These are phyloP conservation scores for Pelargonium fulgidum DNA, from an alignment of 441 rosid species.

Conservation along the genomic window DNA sequence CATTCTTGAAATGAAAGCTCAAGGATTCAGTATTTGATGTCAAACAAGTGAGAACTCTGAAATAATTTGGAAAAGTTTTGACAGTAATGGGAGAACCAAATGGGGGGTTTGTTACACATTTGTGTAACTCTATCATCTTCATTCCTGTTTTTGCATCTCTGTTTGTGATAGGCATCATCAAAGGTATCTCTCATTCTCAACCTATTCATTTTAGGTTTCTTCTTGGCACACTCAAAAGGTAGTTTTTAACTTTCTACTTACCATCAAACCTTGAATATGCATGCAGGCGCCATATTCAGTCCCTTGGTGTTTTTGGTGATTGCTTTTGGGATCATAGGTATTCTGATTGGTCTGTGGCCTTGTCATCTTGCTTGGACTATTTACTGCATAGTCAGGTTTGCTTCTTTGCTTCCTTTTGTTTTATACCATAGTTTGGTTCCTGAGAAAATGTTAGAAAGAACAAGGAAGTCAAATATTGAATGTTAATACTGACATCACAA, in stretches of 20 bases:
- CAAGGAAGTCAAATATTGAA: background rate
- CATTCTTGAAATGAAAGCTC: background rate
- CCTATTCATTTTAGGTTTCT: background rate
- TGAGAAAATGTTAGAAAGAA: background rate
- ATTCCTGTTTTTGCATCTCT: background rate
- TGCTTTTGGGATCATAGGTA: background rate
- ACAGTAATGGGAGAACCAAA: background rate
- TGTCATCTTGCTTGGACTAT: background rate
- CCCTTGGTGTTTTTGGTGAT: constrained; percentile 1
- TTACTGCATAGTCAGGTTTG: background rate
- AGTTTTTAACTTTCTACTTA: background rate
- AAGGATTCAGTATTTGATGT: background rate
- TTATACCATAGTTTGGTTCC: background rate
- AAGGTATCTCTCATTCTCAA: background rate
- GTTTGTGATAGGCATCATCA: background rate
- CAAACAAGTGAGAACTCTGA: too few relatives aligned
- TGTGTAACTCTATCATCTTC: background rate
- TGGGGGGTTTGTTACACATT: background rate
- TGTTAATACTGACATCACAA: background rate
- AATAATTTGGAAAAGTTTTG: background rate
- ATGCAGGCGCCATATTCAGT: background rate
- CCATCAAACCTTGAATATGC: background rate
- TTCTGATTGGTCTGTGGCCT: constrained; percentile 3
- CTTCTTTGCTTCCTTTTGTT: background rate
- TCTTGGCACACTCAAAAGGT: background rate